Evolutionary conservation across 352 stramenopile genomes (phyloP).

Genomic region (Phytophthora niederhauseri): DNA sequence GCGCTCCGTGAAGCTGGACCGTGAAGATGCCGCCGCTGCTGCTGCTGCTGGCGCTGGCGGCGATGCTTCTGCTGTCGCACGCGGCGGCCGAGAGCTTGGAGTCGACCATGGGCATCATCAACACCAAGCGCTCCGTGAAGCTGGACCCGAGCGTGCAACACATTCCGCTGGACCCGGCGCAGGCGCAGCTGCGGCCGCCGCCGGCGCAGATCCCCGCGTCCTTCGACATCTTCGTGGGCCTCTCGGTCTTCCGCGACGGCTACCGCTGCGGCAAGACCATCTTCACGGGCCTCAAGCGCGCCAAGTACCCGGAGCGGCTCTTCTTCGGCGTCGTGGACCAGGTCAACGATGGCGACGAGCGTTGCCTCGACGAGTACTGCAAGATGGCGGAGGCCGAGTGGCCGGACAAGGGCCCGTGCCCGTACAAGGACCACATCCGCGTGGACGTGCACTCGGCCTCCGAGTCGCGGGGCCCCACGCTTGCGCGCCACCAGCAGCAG

Average conservation of each 20-base stretch:
- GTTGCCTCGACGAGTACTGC: constrained; percentile 81
- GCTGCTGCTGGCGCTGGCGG: background rate
- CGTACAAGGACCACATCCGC: constrained; percentile 73
- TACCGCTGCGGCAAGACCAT: constrained; percentile 85
- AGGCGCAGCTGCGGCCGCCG: constrained; percentile 55
- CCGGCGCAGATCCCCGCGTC: constrained; percentile 52
- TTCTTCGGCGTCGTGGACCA: constrained; percentile 89
- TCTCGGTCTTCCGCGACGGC: constrained; percentile 85
- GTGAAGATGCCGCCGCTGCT: too few species aligned
- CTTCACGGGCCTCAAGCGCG: constrained; percentile 76
- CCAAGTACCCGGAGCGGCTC: constrained; percentile 68
- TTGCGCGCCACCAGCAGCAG: constrained; percentile 83
- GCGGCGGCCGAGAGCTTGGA: constrained; percentile 28
- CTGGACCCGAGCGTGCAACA: constrained; percentile 80
- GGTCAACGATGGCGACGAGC: constrained; percentile 69
- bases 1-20: constrained; percentile 61
- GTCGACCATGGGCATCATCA: constrained; percentile 60
- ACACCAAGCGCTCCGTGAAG: constrained; percentile 60
- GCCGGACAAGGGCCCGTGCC: constrained; percentile 65
- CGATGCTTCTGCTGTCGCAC: constrained; percentile 20
- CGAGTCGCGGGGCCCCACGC: constrained; percentile 78
- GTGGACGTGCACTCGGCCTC: constrained; percentile 69
- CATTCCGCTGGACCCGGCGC: constrained; percentile 50
- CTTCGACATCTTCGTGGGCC: constrained; percentile 76
- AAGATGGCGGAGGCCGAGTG: constrained; percentile 74